Conservation (phyloP, 768 basidiomycete species). For the Podaxis sp. region DNA sequence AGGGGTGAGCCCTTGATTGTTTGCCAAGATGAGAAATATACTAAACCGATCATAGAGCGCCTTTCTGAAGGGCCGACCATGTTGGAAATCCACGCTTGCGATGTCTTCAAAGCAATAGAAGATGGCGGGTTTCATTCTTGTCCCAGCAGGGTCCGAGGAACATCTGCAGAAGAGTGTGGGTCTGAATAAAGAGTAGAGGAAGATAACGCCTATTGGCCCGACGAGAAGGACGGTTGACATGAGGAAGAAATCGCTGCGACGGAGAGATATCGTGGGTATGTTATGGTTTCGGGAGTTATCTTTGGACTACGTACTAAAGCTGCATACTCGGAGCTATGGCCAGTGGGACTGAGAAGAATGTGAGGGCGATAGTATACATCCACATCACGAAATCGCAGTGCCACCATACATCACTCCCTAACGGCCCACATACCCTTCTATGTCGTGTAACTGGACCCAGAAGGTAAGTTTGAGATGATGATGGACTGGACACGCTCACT, state of each 20-base stretch:
- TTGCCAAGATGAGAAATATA: neutral
- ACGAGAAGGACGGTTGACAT: conserved; percentile 29
- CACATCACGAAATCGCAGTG: conserved; percentile 30
- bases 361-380: conserved; percentile 23
- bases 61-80: conserved; percentile 22
- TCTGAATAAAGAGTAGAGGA: conserved; percentile 22
- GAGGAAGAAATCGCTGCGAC: conserved; percentile 24
- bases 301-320: conserved; percentile 17
- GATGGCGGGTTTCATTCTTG: conserved; percentile 26
- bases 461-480: neutral
- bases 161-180: conserved; percentile 21
- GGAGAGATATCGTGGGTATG: neutral
- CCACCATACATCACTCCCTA: conserved; percentile 25
- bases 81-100: conserved; percentile 25
- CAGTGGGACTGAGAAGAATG: conserved; percentile 25
- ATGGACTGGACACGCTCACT: conserved; percentile 2
- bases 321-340: conserved; percentile 24
- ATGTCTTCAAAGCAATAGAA: conserved; percentile 28
- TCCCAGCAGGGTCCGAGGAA: conserved; percentile 25
- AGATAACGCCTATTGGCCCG: conserved; percentile 23
- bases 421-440: conserved; percentile 20
- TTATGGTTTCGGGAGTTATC: neutral
- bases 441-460: conserved; percentile 18
- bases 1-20: neutral
- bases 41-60: conserved; percentile 20